Base-by-base conservation (phyloP, 495 filamentous ascomycete genomes). In the Lophiotrema nucula region DNA sequence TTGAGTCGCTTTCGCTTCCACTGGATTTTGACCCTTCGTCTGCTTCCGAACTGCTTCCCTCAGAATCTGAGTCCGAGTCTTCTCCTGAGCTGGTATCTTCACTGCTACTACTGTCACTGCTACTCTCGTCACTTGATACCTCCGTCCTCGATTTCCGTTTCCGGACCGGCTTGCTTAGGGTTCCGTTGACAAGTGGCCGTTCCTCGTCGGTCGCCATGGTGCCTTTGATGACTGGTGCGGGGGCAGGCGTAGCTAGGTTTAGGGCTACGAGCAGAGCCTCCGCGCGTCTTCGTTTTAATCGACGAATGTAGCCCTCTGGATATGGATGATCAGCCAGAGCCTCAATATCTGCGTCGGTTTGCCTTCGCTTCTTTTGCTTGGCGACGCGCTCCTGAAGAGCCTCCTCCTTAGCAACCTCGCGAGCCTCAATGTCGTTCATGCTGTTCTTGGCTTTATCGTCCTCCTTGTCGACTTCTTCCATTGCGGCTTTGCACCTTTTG, bases 351-450 rank as follows among this genome's bases (percentile, higher is more conserved):
- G 56, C 53, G 16, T 69, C 69, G 23, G 48, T 51, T 8, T 47
- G 21, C 42, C 62, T 46, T 24, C 41, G 55, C 15, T 69, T 56
- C 49, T 65, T 48, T 50, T 62, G 56, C 56, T 61, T 35, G 44
- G 33, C 31, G 8, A 69, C 35, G 15, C 58, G 52, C 21, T 47
- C 50, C 12, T 59, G 43, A 23, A 72, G 42, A 11, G 70, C 70
- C 19, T 63, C 60, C 19, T 69, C 58, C 41, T 71, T 62, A 18
- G 71, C 71, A 3, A 50, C 55, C 50, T 65, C 50, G 4, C 68
- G 66, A 22, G 25, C 64, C 18, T 50, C 49, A 15, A 16, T 12
- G 22, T 68, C 53, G 15, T 69, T 67, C 66, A 72, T 69, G 19
- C 37, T 47, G 37, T 18, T 44, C 54, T 19, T 57, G 38, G 15